A percentile compares a stretch with the other conserved stretches of the same genome.
phyloP scores from a whole-genome alignment of 139 green algal species.

The Penium margaritaceum region DNA sequence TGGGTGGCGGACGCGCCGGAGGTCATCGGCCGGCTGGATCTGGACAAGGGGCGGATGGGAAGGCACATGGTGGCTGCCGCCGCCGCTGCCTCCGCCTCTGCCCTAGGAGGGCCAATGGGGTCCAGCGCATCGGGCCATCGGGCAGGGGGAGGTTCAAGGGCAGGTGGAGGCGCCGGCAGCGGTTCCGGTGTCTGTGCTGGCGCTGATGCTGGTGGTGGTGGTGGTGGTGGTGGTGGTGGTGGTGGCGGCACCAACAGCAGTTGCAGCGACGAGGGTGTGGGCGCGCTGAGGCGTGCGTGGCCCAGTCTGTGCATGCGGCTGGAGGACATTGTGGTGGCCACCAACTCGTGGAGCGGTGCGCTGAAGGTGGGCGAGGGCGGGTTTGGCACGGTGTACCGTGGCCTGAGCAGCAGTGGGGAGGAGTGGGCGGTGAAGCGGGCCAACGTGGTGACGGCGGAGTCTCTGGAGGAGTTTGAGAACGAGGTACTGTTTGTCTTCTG shows the following conservation, averaged over 20 bases:
- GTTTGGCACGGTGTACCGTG: constrained; percentile 27
- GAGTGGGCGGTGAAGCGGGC: constrained; percentile 25
- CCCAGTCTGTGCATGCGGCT: neutral
- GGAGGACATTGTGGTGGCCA: constrained; percentile 13
- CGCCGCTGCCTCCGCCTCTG: no score
- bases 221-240: neutral
- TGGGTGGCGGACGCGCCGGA: neutral
- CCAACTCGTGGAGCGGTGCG: constrained; percentile 16
- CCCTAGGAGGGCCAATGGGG: no score
- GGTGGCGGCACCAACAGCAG: neutral
- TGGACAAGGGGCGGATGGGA: no score
- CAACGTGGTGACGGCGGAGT: neutral
- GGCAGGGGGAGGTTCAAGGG: neutral
- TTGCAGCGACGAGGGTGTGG: neutral
- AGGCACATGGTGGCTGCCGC: no score
- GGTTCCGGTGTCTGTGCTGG: neutral
- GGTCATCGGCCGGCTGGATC: no score
- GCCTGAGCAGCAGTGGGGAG: constrained; percentile 3
- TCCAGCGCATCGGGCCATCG: no score
- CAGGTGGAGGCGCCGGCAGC: neutral
- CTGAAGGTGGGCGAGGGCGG: constrained; percentile 33
- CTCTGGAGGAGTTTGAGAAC: constrained; percentile 18
- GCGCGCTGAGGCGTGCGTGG: neutral
- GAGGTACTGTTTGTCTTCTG: no score
- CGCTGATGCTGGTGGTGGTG: neutral